Evolutionary conservation across 176 grass and related monocot genomes (phyloP), one percentile per base, ranked within the genome.

Genomic region (Thalia dealbata): DNA sequence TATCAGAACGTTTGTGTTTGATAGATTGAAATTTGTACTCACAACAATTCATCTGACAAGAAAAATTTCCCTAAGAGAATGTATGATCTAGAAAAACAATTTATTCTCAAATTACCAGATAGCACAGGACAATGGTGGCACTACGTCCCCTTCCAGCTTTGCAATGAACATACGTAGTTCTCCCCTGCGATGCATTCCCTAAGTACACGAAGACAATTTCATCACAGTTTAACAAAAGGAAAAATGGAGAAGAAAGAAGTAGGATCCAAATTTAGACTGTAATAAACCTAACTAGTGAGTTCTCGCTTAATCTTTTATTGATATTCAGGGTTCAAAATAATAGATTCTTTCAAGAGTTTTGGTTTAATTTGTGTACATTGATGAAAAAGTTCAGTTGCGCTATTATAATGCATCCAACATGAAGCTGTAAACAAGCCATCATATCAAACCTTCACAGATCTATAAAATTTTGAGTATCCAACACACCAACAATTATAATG

Each of bases 141-240:
- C 95, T 99, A 43, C 90, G 85, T 44, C 90, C 95, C 70, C 95
- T 88, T 91, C 95, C 95, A 83, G 95, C 95, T 89, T 99, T 99
- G 82, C 95, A 99, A 74, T 99, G 95, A 30, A 99, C 95, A 73
- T 99, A 99, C 25, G 95, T 95, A 73, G 45, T 91, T 19, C 72
- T 78, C 30, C 83, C 88, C 45, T 72, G 74, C 51, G 60, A 87
- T 75, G 81, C 73, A 80, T 95, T 99, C 22, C 74, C 95, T 99
- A 74, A 84, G 30, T 6, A 64, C 32, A 1, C 7, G 14, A 45
- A 73, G 16, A 16, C 61, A 7, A 67, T 3, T 69, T 48, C n/a
- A 78, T 50, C 10, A 64, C 35, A 69, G 29, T 60, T 41, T 29
- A 77, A 28, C 72, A 19, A 48, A 45, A 70, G 3, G 18, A 44